A percentile compares a stretch with the other conserved stretches of the same genome.
Evolutionary conservation across 73 alveolate species (phyloP).

Genomic region (Paramecium pentaurelia): DNA sequence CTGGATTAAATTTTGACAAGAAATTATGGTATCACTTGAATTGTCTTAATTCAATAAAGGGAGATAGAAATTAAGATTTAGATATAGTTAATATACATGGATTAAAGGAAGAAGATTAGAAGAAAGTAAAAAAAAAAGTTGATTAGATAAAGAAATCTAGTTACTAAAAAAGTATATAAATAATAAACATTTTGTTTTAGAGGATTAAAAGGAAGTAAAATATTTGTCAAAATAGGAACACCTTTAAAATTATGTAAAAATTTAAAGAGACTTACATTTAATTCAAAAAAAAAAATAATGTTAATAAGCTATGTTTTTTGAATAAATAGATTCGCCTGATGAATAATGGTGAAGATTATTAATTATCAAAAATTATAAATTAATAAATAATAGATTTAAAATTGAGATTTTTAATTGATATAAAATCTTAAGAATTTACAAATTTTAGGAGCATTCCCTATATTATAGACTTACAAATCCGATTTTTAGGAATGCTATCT

Average conservation of each 20-base stretch:
- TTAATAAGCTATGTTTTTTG: not conserved
- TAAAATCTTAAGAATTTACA: constrained; percentile 27
- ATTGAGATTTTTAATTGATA: constrained; percentile 1
- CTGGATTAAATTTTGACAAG: not conserved
- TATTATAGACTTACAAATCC: constrained; percentile 8
- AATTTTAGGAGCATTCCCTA: constrained; percentile 41
- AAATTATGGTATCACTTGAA: constrained; percentile 35
- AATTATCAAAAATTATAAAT: not conserved
- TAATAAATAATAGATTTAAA: not conserved
- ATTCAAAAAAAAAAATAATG: not conserved
- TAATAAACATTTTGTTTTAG: not conserved
- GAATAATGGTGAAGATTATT: not conserved
- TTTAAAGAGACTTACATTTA: not conserved
- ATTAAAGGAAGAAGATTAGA: not conserved
- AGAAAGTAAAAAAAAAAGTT: not conserved
- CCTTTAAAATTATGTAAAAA: not conserved
- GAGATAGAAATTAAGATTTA: not conserved
- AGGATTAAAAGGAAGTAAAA: not conserved
- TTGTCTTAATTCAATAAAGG: not conserved
- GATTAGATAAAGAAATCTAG: not conserved
- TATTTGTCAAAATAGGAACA: not conserved
- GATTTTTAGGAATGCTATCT: not conserved
- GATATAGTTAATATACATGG: not conserved
- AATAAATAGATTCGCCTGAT: not conserved
- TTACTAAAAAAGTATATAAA: not conserved